Evolutionary conservation across 495 filamentous ascomycete genomes (phyloP), one percentile per base, ranked within the genome.

Genomic region (Penicillium roqueforti): DNA sequence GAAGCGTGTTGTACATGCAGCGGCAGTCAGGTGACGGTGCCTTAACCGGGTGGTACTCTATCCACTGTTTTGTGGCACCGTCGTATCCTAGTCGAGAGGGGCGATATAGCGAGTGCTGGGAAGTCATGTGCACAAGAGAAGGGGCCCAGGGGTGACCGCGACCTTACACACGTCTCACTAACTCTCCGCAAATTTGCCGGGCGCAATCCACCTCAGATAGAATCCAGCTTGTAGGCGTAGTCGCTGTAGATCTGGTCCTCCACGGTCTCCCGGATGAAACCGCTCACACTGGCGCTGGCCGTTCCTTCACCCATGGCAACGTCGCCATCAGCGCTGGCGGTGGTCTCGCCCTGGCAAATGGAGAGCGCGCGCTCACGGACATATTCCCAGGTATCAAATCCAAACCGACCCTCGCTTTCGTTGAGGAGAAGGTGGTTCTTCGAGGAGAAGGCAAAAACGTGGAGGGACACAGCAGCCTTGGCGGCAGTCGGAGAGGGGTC

Each of bases 341-440:
- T 50, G 20, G 60, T 56, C 14, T 7, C 32, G 23, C 71, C 76
- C 54, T 80, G 83, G 69, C 89, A 96, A 39, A 82, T 78, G 23
- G 70, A 63, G 59, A 81, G 74, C 28, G 86, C 90, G 44, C 75
- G 73, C 60, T 86, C 76, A 63, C 81, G 83, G 5, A 86, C 82
- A 18, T 76, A 71, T 47, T 92, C 84, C 90, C 92, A 96, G 32
- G 81, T 85, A 34, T 86, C 81, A 53, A 88, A 76, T 19, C 80
- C 81, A 60, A 96, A 97, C 28, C 72, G 69, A 0, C 92, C 92
- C 60, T 92, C 82, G 63, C 90, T 95, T 65, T 96, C 87, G 31
- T 81, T 84, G 38, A 96, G 68, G 16, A 96, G 69, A 28, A 96
- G 68, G 47, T 90, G 86, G 16, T 84, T 82, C 46, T 84, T 81